Evolutionary conservation across 2,329 filamentous ascomycete genomes (phyloP), one percentile per base, ranked within the genome.

Genomic region (Balansia obtecta): DNA sequence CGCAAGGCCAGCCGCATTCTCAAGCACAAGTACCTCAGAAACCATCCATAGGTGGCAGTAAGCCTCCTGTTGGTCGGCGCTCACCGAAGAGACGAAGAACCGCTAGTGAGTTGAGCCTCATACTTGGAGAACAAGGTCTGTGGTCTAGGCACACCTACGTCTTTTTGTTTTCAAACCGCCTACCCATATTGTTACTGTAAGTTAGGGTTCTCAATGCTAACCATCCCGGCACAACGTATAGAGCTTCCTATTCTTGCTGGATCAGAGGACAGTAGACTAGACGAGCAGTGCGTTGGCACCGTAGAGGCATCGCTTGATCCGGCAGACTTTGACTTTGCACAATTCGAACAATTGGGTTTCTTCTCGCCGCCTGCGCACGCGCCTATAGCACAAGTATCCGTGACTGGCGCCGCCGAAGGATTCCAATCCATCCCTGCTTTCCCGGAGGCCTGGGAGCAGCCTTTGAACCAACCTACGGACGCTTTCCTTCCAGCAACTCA

Each of bases 11-110:
- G n/a, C 47, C 55, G 22, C 50, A 50, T 10, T 39, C 46, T 12
- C 46, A 48, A 20, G 13, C 22, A 15, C 46, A 48, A 12, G 47
- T 39, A 38, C 39, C 40, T 20, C 55, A 48, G 20, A 46, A 37
- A 22, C 42, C 52, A 22, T 38, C 49, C 15, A 42, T 45, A 5
- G 41, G 40, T 22, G 52, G 16, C 45, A 45, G n/a, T 33, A 50
- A 44, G n/a, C 53, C 49, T 33, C 52, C 40, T 37, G 54, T 50
- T 50, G 57, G 55, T 46, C 57, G 56, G 55, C 63, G 65, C 51
- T 68, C 66, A 45, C 67, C 66, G 45, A 69, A 69, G 57, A 60
- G 67, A 51, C 61, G 64, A 52, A 61, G 66, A 51, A 68, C 65
- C 39, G 60, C 59, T 45, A 63, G 58, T 49, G 63, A 66, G 55